Evolutionary conservation across 257 asterid species (phyloP), one percentile per base, ranked within the genome.

Genomic region (Nyctanthes arbortristis): DNA sequence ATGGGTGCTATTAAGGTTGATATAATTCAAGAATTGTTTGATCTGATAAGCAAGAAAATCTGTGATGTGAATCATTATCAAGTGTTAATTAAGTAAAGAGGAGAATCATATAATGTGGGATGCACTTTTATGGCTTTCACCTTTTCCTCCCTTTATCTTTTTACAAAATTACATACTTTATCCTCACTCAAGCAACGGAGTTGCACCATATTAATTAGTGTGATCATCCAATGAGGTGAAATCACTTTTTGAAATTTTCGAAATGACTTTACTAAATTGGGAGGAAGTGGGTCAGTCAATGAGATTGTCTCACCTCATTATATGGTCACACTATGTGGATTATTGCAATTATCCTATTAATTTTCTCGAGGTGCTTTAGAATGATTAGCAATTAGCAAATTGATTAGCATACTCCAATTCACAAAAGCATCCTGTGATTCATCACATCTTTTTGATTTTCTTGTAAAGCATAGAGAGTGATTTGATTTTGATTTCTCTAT

Each of bases 121-220:
- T 62, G 54, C 33, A 35, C 73, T 78, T 73, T 60, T 57, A 22
- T 69, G 28, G 33, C 84, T 81, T 81, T 81, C 67, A 57, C 84
- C 79, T 84, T 83, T 39, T 35, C 57, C 75, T 61, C 70, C 61
- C 62, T 70, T n/a, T n/a, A n/a, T n/a, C 70, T 69, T 76, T 68
- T 65, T 35, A 30, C 29, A 1, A 56, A 34, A 49, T 67, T 66
- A 34, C 66, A 37, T 57, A 67, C 82, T 80, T 83, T 81, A 73
- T 79, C 73, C 81, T 71, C 59, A 75, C 69, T 72, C 37, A 58
- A 43, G n/a, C n/a, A n/a, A n/a, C n/a, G n/a, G n/a, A n/a, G n/a
- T n/a, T n/a, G n/a, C n/a, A n/a, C n/a, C n/a, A n/a, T n/a, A n/a
- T n/a, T n/a, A n/a, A n/a, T n/a, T n/a, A n/a, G n/a, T n/a, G n/a